Evolutionary conservation across 169 alveolate species (phyloP).

Genomic region (Cryptosporidium sp.): DNA sequence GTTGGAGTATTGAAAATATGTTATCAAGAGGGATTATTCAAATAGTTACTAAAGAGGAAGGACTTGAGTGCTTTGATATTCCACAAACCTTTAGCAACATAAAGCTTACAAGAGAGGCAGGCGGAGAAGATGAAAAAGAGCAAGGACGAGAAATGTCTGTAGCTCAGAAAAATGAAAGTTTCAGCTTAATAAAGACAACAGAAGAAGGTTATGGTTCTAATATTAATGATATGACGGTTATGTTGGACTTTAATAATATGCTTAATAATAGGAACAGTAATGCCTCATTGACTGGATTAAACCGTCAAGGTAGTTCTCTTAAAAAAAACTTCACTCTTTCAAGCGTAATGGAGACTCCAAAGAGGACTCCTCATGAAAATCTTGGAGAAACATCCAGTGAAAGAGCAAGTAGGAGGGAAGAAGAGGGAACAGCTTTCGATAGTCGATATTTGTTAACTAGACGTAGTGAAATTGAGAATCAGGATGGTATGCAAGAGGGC

Average conservation of each 20-base stretch:
- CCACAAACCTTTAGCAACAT: conserved; percentile 20
- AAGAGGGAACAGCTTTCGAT: not conserved
- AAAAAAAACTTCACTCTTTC: not conserved
- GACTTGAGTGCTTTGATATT: conserved; percentile 9
- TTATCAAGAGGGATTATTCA: conserved; percentile 29
- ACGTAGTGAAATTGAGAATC: not conserved
- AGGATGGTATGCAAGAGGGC: not conserved
- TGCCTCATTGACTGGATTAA: not conserved
- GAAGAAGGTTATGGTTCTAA: not conserved
- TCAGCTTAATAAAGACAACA: not conserved
- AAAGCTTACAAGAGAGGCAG: not conserved
- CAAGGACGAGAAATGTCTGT: not conserved
- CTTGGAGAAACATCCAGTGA: not conserved
- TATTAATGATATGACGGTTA: conserved; percentile 66
- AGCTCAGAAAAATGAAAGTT: not conserved
- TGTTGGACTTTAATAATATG: conserved; percentile 51
- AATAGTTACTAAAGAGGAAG: not conserved
- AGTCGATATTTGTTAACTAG: not conserved
- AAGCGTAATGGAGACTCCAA: not conserved
- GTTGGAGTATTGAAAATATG: conserved; percentile 69
- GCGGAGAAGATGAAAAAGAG: not conserved
- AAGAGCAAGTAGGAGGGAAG: not conserved
- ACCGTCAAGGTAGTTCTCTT: not conserved
- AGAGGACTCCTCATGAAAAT: not conserved
- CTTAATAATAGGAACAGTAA: not conserved